phyloP scores from a whole-genome alignment of 108 stramenopile genomes.

The Nitzschia sp. region DNA sequence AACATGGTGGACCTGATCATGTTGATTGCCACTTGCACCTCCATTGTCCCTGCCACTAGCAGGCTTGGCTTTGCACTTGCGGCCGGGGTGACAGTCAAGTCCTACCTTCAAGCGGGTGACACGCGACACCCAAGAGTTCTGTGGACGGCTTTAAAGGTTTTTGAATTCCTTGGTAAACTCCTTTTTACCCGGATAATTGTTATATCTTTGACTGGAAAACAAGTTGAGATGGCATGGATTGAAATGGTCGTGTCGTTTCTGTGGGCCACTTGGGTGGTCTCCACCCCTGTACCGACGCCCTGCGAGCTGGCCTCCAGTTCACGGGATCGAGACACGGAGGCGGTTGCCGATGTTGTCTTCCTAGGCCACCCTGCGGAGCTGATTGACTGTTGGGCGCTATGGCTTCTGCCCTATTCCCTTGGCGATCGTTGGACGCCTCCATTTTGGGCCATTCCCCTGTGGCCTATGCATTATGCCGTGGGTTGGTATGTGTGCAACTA shows the following conservation, averaged over 20 bases:
- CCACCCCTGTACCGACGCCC: not conserved
- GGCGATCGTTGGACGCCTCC: slow-evolving; percentile 47
- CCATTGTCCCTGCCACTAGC: slow-evolving; percentile 1
- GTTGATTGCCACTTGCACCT: slow-evolving; percentile 25
- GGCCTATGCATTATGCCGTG: slow-evolving; percentile 53
- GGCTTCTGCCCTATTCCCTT: slow-evolving; percentile 53
- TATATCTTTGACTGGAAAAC: not conserved
- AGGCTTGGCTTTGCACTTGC: not conserved
- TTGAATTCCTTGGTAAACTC: not conserved
- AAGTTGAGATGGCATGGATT: not conserved
- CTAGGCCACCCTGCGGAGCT: slow-evolving; percentile 54
- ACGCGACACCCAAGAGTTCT: not conserved
- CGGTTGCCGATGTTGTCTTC: slow-evolving; percentile 38
- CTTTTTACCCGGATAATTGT: not conserved
- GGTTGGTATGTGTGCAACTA: slow-evolving; percentile 53
- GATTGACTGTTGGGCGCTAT: slow-evolving; percentile 52
- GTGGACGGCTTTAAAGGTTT: not conserved
- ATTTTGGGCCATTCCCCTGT: slow-evolving; percentile 37
- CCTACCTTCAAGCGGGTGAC: not conserved
- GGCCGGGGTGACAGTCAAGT: slow-evolving; percentile 2
- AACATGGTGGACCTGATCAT: slow-evolving; percentile 33
- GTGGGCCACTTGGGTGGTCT: slow-evolving; percentile 4
- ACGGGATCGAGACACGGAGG: not conserved
- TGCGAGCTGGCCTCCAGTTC: not conserved
- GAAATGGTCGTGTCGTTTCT: not conserved